Conservation (phyloP, 2,329 filamentous ascomycete genomes). For the Seiridium unicorne region DNA sequence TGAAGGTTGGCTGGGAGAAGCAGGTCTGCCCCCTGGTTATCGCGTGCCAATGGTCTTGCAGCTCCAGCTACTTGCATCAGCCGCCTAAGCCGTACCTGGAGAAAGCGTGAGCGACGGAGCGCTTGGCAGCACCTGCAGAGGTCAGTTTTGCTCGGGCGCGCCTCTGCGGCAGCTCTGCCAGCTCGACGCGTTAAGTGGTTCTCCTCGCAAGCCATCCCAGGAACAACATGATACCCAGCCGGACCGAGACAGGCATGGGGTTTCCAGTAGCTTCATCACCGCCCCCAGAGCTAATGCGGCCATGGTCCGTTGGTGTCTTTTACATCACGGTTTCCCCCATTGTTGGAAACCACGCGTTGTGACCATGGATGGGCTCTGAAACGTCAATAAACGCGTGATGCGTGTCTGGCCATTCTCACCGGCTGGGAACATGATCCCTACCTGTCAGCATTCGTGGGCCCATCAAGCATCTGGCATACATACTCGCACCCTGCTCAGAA, state of each 20-base stretch:
- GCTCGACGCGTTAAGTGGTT: slow-evolving; percentile 2
- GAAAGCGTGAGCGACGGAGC: background rate
- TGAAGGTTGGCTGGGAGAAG: background rate
- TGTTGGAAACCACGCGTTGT: no score
- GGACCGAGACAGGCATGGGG: no score
- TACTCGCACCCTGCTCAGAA: no score
- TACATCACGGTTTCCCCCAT: no score
- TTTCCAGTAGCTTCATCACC: no score
- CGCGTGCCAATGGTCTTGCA: background rate
- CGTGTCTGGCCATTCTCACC: background rate
- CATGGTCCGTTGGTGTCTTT: no score
- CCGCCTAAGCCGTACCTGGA: background rate
- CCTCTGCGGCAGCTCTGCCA: no score
- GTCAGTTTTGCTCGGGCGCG: no score
- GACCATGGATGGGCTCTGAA: background rate
- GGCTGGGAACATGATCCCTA: background rate
- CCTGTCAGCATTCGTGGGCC: no score
- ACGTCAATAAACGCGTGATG: background rate
- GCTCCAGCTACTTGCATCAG: background rate
- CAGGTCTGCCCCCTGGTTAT: background rate
- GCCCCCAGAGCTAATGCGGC: no score
- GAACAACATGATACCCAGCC: background rate
- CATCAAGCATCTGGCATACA: no score
- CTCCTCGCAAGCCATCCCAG: background rate
- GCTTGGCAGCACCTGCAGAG: no score